Base-by-base conservation (phyloP, 2,329 filamentous ascomycete genomes). In the Beauveria scarabaeidicola region DNA sequence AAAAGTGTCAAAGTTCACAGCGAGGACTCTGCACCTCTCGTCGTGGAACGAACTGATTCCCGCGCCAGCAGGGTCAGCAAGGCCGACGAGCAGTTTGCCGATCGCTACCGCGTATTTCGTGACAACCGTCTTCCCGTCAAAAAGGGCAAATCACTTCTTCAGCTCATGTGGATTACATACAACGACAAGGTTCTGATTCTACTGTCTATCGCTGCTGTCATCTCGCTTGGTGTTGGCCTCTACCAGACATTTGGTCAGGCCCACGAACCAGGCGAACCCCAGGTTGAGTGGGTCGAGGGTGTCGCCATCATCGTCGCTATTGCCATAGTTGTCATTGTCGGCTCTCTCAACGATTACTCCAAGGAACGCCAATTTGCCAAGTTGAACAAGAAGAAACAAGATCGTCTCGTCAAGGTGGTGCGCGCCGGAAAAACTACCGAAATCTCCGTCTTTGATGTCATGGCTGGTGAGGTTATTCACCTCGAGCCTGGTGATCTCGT, bases 251-350 rank as follows among this genome's bases (percentile, higher is more conserved):
- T 90, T 69, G 86, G 86, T 13, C 75, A 75, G 21, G 65, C 77
- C 4, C 84, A 88, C 62, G 68, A 75, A 3, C 59, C 71, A 0
- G 77, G 70, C 5, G 73, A 83, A 57, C 78, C 84, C 5, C 75
- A 77, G 50, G 84, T 90, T 2, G 88, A 91, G 69, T 92, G 89
- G 89, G 83, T 92, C 32, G 89, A 92, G 70, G 89, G 89, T 64
- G 88, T 91, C 25, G 89, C 89, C 62, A 91, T 92, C 63, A 88
- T 91, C 60, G 87, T 84, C n/a, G 89, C 89, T 61, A 90, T 92
- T 66, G 75, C 82, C 44, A 90, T 91, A 54, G 89, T 91, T 51
- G 88, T 91, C 17, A 72, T 89, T 41, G 89, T 91, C 52, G 88
- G 88, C 51, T 90, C 88, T 46, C 72, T 89, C 62, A 91, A 91